Conservation (phyloP, 1,139 yeast species). For the Yamadazyma siamensis region DNA sequence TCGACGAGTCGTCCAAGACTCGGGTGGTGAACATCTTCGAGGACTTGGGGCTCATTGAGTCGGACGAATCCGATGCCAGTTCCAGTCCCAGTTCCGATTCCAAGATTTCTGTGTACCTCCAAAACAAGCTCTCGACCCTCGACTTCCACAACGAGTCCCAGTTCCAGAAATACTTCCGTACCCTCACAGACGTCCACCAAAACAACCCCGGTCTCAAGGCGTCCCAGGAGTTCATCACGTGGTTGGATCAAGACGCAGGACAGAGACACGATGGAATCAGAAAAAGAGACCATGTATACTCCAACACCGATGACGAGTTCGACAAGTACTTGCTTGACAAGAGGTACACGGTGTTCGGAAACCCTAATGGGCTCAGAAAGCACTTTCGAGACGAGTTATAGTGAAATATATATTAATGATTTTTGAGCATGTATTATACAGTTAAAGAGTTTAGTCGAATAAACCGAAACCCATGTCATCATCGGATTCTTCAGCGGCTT, state of each 20-base stretch:
- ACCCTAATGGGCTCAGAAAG: conserved; percentile 66
- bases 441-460: conserved; percentile 37
- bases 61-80: conserved; percentile 1
- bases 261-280: conserved; percentile 25
- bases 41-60: conserved; percentile 26
- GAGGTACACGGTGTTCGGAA: conserved; percentile 75
- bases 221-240: conserved; percentile 43
- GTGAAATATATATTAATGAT: conserved; percentile 8
- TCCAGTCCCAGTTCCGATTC: too few relatives aligned
- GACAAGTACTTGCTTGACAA: conserved; percentile 49
- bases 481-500: conserved; percentile 59
- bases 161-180: conserved; percentile 39
- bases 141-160: conserved; percentile 32
- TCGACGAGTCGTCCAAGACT: conserved; percentile 26
- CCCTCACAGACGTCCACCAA: conserved; percentile 37
- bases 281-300: conserved; percentile 25
- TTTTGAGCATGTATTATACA: conserved; percentile 10
- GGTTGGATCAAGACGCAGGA: conserved; percentile 59
- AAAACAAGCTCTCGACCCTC: conserved; percentile 21
- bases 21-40: conserved; percentile 40
- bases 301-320: conserved; percentile 31
- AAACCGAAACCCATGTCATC: conserved; percentile 54
- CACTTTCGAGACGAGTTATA: conserved; percentile 45
- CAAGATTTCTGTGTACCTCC: conserved; percentile 30
- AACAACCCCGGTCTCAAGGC: conserved; percentile 22